Evolutionary conservation across 495 filamentous ascomycete genomes (phyloP).

Genomic region (Pyronema domesticum): DNA sequence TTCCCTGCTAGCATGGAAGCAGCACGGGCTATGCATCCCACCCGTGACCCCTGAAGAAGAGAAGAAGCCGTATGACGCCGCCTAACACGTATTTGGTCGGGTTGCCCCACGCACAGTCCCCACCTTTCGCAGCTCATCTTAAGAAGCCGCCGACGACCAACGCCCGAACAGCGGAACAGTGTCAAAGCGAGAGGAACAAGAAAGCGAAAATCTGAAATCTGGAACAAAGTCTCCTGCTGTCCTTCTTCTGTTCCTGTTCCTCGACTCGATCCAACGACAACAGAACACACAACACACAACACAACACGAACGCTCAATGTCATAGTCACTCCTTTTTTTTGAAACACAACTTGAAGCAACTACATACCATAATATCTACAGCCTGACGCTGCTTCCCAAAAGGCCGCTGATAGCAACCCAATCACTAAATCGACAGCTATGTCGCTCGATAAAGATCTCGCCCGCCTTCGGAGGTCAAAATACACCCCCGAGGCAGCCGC

Average conservation of each 20-base stretch:
- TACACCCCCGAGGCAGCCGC: slow-evolving; percentile 86
- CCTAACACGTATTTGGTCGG: background rate
- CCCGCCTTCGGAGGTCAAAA: slow-evolving; percentile 75
- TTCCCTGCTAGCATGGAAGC: no score
- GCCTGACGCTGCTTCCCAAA: no score
- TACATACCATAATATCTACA: no score
- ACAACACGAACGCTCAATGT: no score
- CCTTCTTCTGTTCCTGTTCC: no score
- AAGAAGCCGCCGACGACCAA: background rate
- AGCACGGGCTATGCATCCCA: no score
- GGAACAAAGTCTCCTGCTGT: no score
- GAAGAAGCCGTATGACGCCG: background rate
- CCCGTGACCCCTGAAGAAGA: background rate
- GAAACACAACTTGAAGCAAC: no score
- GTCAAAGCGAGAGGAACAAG: background rate
- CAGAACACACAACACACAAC: background rate
- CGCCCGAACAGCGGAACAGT: background rate
- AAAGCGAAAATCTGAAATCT: no score
- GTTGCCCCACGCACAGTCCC: background rate
- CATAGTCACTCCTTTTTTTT: no score
- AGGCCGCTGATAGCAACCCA: background rate
- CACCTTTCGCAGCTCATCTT: background rate
- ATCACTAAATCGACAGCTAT: slow-evolving; percentile 75
- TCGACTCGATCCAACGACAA: background rate
- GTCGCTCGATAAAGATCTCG: slow-evolving; percentile 88